These are phyloP conservation scores for Thelonectria blattea DNA, from an alignment of 2,329 filamentous ascomycete species.

Conservation along the genomic window DNA sequence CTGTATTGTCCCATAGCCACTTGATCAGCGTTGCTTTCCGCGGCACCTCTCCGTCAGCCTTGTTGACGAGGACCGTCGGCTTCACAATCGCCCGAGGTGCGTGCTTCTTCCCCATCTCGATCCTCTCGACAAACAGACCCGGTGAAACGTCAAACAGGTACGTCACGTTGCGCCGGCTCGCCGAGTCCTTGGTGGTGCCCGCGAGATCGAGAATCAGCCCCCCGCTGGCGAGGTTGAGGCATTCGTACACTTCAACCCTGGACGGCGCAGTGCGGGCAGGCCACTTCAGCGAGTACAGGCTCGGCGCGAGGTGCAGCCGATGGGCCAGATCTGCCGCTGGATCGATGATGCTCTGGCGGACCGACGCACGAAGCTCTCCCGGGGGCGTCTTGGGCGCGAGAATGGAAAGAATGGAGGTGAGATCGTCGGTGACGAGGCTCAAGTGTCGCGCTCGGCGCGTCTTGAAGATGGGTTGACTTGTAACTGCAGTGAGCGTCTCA, in stretches of 20 bases:
- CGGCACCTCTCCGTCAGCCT: slow-evolving; percentile 35
- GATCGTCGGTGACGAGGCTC: slow-evolving; percentile 41
- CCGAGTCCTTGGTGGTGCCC: slow-evolving; percentile 39
- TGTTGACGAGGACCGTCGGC: slow-evolving; percentile 44
- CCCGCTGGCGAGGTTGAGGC: slow-evolving; percentile 43
- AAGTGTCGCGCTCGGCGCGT: slow-evolving; percentile 38
- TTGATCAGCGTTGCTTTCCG: slow-evolving; percentile 43
- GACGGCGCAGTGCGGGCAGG: slow-evolving; percentile 44
- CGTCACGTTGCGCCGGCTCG: slow-evolving; percentile 39
- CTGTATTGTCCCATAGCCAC: slow-evolving; percentile 43
- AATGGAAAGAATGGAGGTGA: slow-evolving; percentile 41
- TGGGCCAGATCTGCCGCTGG: slow-evolving; percentile 47
- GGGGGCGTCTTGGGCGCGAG: slow-evolving; percentile 37
- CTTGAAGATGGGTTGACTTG: slow-evolving; percentile 42
- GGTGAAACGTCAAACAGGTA: slow-evolving; percentile 48
- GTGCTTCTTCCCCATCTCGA: slow-evolving; percentile 43
- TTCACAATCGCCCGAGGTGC: slow-evolving; percentile 42
- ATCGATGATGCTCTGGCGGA: slow-evolving; percentile 43
- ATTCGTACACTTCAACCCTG: slow-evolving; percentile 47
- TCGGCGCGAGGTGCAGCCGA: slow-evolving; percentile 43
- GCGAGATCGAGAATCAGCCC: slow-evolving; percentile 40
- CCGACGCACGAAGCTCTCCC: slow-evolving; percentile 41
- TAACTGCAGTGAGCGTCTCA: slow-evolving; percentile 45
- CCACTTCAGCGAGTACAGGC: slow-evolving; percentile 46
- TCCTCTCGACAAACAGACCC: slow-evolving; percentile 46